phyloP scores from a whole-genome alignment of 1,284 basidiomycete genomes.

The Pseudozyma tsukubaensis region DNA sequence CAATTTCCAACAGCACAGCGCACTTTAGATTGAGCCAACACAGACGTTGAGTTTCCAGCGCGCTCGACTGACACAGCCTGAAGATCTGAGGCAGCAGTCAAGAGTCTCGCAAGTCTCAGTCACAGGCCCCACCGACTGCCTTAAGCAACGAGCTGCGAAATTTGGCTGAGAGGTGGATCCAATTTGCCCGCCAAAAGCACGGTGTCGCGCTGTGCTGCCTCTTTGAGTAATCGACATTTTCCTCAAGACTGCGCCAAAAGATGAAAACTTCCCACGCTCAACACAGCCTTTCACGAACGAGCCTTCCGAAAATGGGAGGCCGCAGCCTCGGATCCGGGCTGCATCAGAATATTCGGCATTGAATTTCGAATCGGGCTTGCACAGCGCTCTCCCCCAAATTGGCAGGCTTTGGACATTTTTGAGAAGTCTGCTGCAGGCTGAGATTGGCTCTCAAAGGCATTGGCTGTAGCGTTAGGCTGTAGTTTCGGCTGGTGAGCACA shows the following conservation, averaged over 20 bases:
- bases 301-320: background rate
- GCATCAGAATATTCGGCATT: background rate
- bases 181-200: background rate
- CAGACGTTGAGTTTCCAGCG: background rate
- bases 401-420: background rate
- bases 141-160: too few relatives aligned
- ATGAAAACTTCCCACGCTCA: constrained; percentile 25
- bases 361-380: constrained; percentile 1
- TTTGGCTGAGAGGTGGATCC: background rate
- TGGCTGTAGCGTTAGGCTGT: background rate
- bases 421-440: background rate
- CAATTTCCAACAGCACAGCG: too few relatives aligned
- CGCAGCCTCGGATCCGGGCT: constrained; percentile 13
- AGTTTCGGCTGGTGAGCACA: background rate
- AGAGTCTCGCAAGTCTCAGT: too few relatives aligned
- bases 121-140: too few relatives aligned
- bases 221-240: background rate
- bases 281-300: background rate
- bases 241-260: constrained; percentile 9
- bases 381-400: background rate
- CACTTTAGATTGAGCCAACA: too few relatives aligned
- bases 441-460: background rate
- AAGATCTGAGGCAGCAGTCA: too few relatives aligned
- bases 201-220: background rate
- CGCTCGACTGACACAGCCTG: background rate